These are phyloP conservation scores for Tribonema minus DNA, from an alignment of 108 stramenopile species.

Conservation along the genomic window DNA sequence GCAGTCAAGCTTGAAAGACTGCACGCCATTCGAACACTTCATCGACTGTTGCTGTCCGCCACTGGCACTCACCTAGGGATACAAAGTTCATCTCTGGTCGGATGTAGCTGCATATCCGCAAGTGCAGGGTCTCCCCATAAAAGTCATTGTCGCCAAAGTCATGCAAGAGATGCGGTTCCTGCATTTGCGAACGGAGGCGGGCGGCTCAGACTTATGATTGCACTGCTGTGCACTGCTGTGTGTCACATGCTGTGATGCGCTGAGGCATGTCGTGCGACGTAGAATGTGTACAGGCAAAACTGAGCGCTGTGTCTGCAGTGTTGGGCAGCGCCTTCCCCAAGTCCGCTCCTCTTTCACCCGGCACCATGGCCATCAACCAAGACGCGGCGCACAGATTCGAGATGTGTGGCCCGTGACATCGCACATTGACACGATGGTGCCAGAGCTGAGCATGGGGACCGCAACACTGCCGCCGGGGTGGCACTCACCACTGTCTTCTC, in stretches of 20 bases:
- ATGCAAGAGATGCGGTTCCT: constrained; percentile 59
- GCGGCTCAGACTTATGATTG: neutral
- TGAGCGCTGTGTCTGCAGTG: too few species aligned
- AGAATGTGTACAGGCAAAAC: too few species aligned
- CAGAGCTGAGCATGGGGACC: neutral
- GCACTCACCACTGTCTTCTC: constrained; percentile 42
- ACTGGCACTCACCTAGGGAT: constrained; percentile 24
- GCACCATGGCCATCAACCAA: neutral
- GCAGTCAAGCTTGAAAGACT: neutral
- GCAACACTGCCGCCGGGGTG: neutral
- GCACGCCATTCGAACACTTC: neutral
- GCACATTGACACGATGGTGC: neutral
- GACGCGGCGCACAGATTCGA: neutral
- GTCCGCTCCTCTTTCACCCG: neutral
- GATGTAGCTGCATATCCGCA: constrained; percentile 56
- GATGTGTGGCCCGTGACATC: neutral
- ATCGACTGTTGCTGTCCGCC: neutral
- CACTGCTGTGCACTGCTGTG: neutral
- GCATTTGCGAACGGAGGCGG: neutral
- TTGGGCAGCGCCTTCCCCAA: too few species aligned
- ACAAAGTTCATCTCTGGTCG: constrained; percentile 57
- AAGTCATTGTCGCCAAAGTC: constrained; percentile 55
- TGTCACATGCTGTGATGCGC: neutral
- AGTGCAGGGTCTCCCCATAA: constrained; percentile 49
- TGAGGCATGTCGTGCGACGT: neutral